phyloP scores from a whole-genome alignment of 768 basidiomycete genomes.

The Omphalotus guepiniiformis region DNA sequence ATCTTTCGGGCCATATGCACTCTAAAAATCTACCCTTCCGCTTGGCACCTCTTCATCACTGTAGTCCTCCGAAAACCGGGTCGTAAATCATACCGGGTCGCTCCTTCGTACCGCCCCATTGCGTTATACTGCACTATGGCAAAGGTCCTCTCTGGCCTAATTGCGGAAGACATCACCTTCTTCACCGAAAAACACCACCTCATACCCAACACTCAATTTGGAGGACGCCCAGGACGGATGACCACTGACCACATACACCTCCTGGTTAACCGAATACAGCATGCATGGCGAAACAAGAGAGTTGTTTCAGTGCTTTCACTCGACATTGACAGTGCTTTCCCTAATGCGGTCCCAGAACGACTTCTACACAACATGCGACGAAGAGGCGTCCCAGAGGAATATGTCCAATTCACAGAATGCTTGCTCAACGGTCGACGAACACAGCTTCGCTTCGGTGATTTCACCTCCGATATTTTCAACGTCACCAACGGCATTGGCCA shows the following conservation, averaged over 20 bases:
- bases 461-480: slow-evolving; percentile 14
- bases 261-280: slow-evolving; percentile 16
- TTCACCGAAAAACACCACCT: slow-evolving; percentile 16
- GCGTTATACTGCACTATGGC: slow-evolving; percentile 18
- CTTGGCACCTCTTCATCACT: slow-evolving; percentile 24
- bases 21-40: too few species aligned
- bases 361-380: slow-evolving; percentile 21
- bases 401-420: slow-evolving; percentile 12
- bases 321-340: slow-evolving; percentile 26
- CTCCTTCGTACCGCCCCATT: slow-evolving; percentile 31
- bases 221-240: slow-evolving; percentile 24
- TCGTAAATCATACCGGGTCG: slow-evolving; percentile 23
- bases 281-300: slow-evolving; percentile 17
- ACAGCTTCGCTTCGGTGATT: slow-evolving; percentile 23
- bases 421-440: slow-evolving; percentile 18
- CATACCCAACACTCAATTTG: slow-evolving; percentile 24
- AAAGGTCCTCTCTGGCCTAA: slow-evolving; percentile 10
- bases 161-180: background rate
- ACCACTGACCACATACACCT: slow-evolving; percentile 26
- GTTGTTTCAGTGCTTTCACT: slow-evolving; percentile 24
- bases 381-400: slow-evolving; percentile 17
- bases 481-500: slow-evolving; percentile 21
- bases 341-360: slow-evolving; percentile 15
- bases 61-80: slow-evolving; percentile 30
- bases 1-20: slow-evolving; percentile 28